Evolutionary conservation across 1,284 basidiomycete species (phyloP).

Genomic region (Ceratobasidium sp.): DNA sequence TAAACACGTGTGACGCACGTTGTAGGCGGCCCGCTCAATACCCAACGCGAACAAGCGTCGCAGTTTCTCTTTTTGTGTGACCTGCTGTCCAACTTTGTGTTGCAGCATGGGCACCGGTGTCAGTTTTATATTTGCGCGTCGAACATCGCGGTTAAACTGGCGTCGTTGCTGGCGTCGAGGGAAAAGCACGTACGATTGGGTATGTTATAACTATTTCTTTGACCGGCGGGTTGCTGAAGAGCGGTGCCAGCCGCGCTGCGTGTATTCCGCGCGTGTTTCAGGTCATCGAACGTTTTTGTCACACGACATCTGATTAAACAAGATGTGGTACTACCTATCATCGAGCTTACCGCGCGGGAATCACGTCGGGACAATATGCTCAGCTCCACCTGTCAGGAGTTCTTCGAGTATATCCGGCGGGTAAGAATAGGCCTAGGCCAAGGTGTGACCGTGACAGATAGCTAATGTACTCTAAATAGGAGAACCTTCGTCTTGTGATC

Average conservation of each 20-base stretch:
- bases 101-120: slow-evolving; percentile 89
- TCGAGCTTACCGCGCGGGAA: slow-evolving; percentile 85
- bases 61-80: slow-evolving; percentile 88
- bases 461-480: slow-evolving; percentile 60
- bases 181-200: slow-evolving; percentile 94
- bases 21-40: slow-evolving; percentile 15
- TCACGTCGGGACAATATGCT: slow-evolving; percentile 90
- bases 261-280: slow-evolving; percentile 88
- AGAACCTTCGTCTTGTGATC: slow-evolving; percentile 88
- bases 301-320: slow-evolving; percentile 87
- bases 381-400: slow-evolving; percentile 93
- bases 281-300: slow-evolving; percentile 87
- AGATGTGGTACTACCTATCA: slow-evolving; percentile 83
- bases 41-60: slow-evolving; percentile 79
- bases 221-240: slow-evolving; percentile 32
- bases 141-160: slow-evolving; percentile 76
- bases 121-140: slow-evolving; percentile 90
- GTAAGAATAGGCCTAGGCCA: slow-evolving; percentile 60
- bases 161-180: slow-evolving; percentile 79
- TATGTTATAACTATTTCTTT: slow-evolving; percentile 57
- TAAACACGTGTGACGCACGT: slow-evolving; percentile 29
- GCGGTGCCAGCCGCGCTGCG: slow-evolving; percentile 78
- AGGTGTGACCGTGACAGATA: background rate
- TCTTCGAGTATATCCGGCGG: slow-evolving; percentile 89
- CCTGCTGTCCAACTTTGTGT: slow-evolving; percentile 86